Percentiles rank a stretch among this genome's conserved stretches.
These are phyloP conservation scores for Globisporangium takayamanum DNA, from an alignment of 352 stramenopile species.

Conservation along the genomic window DNA sequence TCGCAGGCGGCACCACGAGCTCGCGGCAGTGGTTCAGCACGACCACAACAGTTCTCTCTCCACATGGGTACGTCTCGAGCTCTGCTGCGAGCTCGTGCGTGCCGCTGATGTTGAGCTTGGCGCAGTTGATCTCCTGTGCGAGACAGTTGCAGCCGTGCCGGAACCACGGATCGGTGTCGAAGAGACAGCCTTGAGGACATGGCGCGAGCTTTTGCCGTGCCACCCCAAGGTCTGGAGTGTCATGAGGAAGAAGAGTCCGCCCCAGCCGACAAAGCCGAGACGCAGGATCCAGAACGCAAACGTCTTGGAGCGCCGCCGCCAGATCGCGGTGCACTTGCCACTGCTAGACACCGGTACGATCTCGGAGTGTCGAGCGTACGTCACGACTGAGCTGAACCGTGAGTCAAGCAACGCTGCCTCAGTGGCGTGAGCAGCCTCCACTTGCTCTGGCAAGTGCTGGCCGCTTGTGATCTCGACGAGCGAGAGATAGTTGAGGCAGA, in stretches of 20 bases:
- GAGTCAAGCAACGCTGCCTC: neutral
- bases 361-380: neutral
- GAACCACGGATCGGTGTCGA: conserved; percentile 1
- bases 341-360: neutral
- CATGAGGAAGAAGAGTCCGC: neutral
- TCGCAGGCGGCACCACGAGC: conserved; percentile 2
- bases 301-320: neutral
- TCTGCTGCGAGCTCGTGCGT: neutral
- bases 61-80: neutral
- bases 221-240: neutral
- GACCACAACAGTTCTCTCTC: neutral
- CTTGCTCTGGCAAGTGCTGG: neutral
- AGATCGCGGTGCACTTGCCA: neutral
- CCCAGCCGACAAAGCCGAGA: neutral
- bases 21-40: conserved; percentile 1
- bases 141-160: neutral
- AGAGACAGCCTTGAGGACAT: neutral
- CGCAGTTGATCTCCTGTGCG: conserved; percentile 8
- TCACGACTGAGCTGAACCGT: neutral
- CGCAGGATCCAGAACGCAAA: neutral
- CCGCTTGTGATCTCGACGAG: conserved; percentile 8
- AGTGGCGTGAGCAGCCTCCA: neutral
- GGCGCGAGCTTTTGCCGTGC: neutral
- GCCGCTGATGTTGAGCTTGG: conserved; percentile 8
- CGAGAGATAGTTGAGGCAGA: conserved; percentile 10